Evolutionary conservation across 495 filamentous ascomycete species (phyloP).

Genomic region (Hypomontagnella monticulosa): DNA sequence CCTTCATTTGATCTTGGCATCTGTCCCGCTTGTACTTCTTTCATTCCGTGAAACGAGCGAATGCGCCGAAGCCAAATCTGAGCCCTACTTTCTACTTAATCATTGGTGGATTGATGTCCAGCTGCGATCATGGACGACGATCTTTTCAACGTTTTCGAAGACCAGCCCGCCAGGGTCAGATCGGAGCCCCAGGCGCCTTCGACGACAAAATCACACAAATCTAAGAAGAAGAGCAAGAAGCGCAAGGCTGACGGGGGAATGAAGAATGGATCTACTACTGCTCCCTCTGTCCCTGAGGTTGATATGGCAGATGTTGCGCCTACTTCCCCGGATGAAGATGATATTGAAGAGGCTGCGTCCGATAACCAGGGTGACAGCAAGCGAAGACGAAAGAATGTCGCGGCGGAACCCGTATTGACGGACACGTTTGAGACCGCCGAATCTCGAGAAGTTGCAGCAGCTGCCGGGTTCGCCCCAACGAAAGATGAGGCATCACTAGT

Average conservation of each 20-base stretch:
- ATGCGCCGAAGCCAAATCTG: too few relatives aligned
- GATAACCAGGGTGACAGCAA: slow-evolving; percentile 69
- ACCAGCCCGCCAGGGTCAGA: slow-evolving; percentile 50
- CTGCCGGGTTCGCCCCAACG: slow-evolving; percentile 79
- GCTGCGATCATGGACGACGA: slow-evolving; percentile 75
- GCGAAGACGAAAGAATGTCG: slow-evolving; percentile 76
- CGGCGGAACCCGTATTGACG: slow-evolving; percentile 83
- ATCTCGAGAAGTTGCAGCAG: slow-evolving; percentile 84
- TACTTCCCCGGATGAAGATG: slow-evolving; percentile 48
- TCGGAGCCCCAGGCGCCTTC: slow-evolving; percentile 56
- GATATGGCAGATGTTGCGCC: slow-evolving; percentile 60
- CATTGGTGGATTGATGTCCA: background rate
- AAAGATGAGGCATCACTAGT: slow-evolving; percentile 72
- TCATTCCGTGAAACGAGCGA: background rate
- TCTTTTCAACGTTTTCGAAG: slow-evolving; percentile 85
- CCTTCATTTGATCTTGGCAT: background rate
- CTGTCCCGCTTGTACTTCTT: background rate
- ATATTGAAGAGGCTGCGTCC: slow-evolving; percentile 47
- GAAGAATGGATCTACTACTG: slow-evolving; percentile 61
- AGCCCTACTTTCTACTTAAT: background rate
- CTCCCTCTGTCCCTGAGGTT: slow-evolving; percentile 50
- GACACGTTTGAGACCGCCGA: slow-evolving; percentile 97
- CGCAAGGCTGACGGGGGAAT: slow-evolving; percentile 81
- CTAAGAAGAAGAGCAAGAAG: slow-evolving; percentile 74
- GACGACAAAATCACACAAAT: slow-evolving; percentile 46